Evolutionary conservation across 805 yeast species (phyloP).

Genomic region (Nakazawaea ishiwadae): DNA sequence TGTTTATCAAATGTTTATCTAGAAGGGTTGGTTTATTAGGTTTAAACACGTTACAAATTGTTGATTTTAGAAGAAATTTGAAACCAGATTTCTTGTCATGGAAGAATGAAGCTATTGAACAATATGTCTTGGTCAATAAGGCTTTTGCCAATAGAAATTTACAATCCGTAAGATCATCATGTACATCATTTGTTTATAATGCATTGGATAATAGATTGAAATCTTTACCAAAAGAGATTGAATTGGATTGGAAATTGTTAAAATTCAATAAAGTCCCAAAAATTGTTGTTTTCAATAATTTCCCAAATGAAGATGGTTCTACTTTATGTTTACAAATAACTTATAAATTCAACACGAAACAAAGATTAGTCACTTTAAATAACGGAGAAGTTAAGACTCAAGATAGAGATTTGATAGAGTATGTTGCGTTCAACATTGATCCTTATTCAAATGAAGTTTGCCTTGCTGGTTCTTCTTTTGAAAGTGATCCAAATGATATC

Average conservation of each 20-base stretch:
- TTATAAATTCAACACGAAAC: slow-evolving; percentile 60
- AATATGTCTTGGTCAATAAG: slow-evolving; percentile 71
- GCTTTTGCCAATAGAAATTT: slow-evolving; percentile 67
- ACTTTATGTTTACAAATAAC: slow-evolving; percentile 41
- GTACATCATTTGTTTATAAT: slow-evolving; percentile 61
- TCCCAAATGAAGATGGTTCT: slow-evolving; percentile 37
- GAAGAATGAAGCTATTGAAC: slow-evolving; percentile 82
- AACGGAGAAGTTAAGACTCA: slow-evolving; percentile 32
- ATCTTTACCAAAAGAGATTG: slow-evolving; percentile 51
- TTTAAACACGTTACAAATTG: slow-evolving; percentile 54
- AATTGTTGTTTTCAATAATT: slow-evolving; percentile 60
- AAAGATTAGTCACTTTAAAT: slow-evolving; percentile 46
- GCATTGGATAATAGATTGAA: slow-evolving; percentile 48
- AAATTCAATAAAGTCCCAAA: slow-evolving; percentile 70
- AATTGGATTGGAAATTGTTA: slow-evolving; percentile 72
- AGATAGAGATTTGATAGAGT: slow-evolving; percentile 55
- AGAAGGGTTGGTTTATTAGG: slow-evolving; percentile 66
- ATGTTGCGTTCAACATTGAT: slow-evolving; percentile 57
- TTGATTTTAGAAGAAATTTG: slow-evolving; percentile 37
- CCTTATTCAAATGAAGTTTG: slow-evolving; percentile 52
- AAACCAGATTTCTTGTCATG: slow-evolving; percentile 70
- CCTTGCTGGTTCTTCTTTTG: slow-evolving; percentile 66
- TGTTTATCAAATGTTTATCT: slow-evolving; percentile 40
- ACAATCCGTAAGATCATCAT: slow-evolving; percentile 34
- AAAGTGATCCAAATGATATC: slow-evolving; percentile 40